These are phyloP conservation scores for Curvularia eragrostidis DNA, from an alignment of 2,329 filamentous ascomycete species.

Conservation along the genomic window DNA sequence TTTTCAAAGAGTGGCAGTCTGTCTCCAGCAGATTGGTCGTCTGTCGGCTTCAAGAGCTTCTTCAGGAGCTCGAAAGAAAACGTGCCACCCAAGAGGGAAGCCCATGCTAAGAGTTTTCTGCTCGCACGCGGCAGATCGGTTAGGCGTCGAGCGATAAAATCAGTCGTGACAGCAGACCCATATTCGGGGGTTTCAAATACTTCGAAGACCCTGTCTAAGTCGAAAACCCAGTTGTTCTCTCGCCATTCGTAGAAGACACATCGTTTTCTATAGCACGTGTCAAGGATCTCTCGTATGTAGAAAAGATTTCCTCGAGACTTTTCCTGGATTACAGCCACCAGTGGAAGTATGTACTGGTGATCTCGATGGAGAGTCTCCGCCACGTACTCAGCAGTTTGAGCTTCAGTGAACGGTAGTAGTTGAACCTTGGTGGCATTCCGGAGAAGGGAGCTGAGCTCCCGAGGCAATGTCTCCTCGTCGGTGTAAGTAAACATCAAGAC, in stretches of 20 bases:
- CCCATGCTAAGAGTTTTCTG: slow-evolving; percentile 85
- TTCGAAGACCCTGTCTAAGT: slow-evolving; percentile 83
- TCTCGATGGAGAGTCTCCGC: slow-evolving; percentile 77
- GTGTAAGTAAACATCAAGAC: slow-evolving; percentile 68
- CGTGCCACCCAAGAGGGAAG: slow-evolving; percentile 77
- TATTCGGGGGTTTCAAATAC: slow-evolving; percentile 82
- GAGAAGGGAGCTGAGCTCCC: slow-evolving; percentile 49
- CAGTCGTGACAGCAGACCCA: slow-evolving; percentile 79
- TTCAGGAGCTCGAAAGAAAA: slow-evolving; percentile 86
- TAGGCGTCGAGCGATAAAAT: slow-evolving; percentile 80
- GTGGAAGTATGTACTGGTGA: slow-evolving; percentile 73
- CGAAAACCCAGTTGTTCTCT: slow-evolving; percentile 77
- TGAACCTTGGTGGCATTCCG: slow-evolving; percentile 66
- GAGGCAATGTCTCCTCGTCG: slow-evolving; percentile 50
- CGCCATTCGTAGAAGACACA: slow-evolving; percentile 93
- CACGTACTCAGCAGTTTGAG: slow-evolving; percentile 83
- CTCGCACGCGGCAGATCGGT: slow-evolving; percentile 76
- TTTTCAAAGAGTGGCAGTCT: slow-evolving; percentile 60
- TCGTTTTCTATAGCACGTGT: slow-evolving; percentile 82
- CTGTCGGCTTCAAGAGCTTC: slow-evolving; percentile 75
- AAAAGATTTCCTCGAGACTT: slow-evolving; percentile 90
- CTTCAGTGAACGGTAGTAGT: slow-evolving; percentile 76
- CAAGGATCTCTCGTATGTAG: slow-evolving; percentile 89
- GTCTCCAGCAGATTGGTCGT: slow-evolving; percentile 51
- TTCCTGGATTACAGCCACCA: slow-evolving; percentile 85